Conservation (phyloP, 1,284 basidiomycete species). For the Ganoderma resinaceum region DNA sequence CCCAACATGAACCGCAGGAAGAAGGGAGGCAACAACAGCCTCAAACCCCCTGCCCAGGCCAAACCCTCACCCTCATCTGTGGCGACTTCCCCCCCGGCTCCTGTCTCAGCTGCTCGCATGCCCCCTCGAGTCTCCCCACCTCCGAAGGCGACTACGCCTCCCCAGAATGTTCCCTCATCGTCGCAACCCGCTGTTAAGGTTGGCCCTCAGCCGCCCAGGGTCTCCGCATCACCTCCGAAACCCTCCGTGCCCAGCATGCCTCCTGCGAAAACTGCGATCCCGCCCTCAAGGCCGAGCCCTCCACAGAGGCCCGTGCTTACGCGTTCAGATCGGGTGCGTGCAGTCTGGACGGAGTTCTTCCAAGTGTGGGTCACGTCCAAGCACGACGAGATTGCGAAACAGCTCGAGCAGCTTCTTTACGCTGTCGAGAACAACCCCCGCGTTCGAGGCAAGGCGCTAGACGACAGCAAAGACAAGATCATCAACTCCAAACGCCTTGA, state of each 20-base stretch:
- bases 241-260: slow-evolving; percentile 16
- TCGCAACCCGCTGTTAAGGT: slow-evolving; percentile 17
- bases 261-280: slow-evolving; percentile 8
- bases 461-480: slow-evolving; percentile 21
- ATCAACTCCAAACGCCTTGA: slow-evolving; percentile 24
- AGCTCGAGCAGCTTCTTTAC: slow-evolving; percentile 20
- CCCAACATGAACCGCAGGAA: slow-evolving; percentile 31
- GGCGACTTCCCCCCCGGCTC: not conserved
- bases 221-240: slow-evolving; percentile 24
- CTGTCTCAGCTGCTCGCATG: slow-evolving; percentile 8
- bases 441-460: slow-evolving; percentile 18
- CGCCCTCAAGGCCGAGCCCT: slow-evolving; percentile 11
- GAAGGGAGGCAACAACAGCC: slow-evolving; percentile 20
- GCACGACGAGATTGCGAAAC: slow-evolving; percentile 18
- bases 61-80: slow-evolving; percentile 9
- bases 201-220: slow-evolving; percentile 20
- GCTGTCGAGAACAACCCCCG: slow-evolving; percentile 21
- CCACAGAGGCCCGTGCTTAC: slow-evolving; percentile 19
- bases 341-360: slow-evolving; percentile 25
- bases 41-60: slow-evolving; percentile 29
- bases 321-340: slow-evolving; percentile 28
- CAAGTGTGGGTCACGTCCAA: slow-evolving; percentile 20
- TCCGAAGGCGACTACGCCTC: slow-evolving; percentile 18
- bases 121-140: slow-evolving; percentile 26
- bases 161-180: slow-evolving; percentile 21